Conservation (phyloP, 306 rosid genomes). For the Quercus rubra region DNA sequence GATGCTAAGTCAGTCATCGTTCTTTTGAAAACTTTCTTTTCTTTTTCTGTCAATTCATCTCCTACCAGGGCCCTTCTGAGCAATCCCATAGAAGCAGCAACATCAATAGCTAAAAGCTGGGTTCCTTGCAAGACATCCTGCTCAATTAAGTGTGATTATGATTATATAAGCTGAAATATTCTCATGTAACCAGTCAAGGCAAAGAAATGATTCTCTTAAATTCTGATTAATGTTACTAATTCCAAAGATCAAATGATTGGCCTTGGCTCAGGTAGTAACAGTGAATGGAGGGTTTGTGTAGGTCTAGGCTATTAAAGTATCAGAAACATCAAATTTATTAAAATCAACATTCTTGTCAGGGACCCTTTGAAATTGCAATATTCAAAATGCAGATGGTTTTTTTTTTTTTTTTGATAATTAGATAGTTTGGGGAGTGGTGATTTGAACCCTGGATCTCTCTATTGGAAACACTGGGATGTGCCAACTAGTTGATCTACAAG, state of each 20-base stretch:
- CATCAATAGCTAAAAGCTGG: constrained; percentile 86
- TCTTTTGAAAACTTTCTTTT: constrained; percentile 75
- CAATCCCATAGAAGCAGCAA: constrained; percentile 70
- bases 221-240: neutral
- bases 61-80: constrained; percentile 73
- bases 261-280: neutral
- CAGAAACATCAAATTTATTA: neutral
- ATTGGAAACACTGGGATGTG: no score
- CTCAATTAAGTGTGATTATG: constrained; percentile 7
- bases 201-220: neutral
- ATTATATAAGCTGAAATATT: constrained; percentile 21
- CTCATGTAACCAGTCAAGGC: neutral
- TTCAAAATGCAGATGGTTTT: neutral
- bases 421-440: no score
- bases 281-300: neutral
- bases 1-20: constrained; percentile 94
- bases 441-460: no score
- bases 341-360: neutral
- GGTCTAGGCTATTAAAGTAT: neutral
- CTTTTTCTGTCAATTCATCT: constrained; percentile 89
- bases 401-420: no score
- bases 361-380: neutral
- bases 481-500: no score
- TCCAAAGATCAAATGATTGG: neutral
- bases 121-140: constrained; percentile 99